Evolutionary conservation across 306 rosid species (phyloP).

Genomic region (Begonia loranthoides): DNA sequence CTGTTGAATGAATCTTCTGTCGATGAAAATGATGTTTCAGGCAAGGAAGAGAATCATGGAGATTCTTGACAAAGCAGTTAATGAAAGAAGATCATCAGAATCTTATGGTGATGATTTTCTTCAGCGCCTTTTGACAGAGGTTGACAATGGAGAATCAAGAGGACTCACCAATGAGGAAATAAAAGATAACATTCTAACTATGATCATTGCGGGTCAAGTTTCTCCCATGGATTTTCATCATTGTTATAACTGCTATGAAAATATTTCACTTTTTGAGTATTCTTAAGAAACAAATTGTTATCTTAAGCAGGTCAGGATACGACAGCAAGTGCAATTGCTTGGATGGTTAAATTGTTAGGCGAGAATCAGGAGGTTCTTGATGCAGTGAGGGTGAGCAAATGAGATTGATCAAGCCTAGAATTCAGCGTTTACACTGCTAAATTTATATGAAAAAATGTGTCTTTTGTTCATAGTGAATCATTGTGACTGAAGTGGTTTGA

Average conservation of each 20-base stretch:
- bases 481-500: background rate
- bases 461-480: too few relatives aligned
- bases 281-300: too few relatives aligned
- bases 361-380: constrained; percentile 52
- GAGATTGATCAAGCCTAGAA: background rate
- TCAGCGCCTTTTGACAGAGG: constrained; percentile 25
- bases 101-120: constrained; percentile 38
- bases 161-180: constrained; percentile 50
- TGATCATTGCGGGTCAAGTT: constrained; percentile 64
- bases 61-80: constrained; percentile 35
- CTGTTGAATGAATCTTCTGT: too few relatives aligned
- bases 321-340: constrained; percentile 65
- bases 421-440: background rate
- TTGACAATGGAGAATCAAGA: constrained; percentile 13
- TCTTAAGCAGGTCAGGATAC: constrained; percentile 57
- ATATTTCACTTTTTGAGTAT: too few relatives aligned
- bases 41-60: constrained; percentile 54
- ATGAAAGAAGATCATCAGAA: constrained; percentile 26
- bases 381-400: constrained; percentile 30
- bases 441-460: too few relatives aligned
- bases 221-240: too few relatives aligned
- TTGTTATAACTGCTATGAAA: too few relatives aligned
- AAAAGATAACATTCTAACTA: constrained; percentile 65
- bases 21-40: constrained; percentile 20
- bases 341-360: constrained; percentile 82